Evolutionary conservation across 768 basidiomycete genomes (phyloP), one percentile per base, ranked within the genome.

Genomic region (Mycena capillaripes): DNA sequence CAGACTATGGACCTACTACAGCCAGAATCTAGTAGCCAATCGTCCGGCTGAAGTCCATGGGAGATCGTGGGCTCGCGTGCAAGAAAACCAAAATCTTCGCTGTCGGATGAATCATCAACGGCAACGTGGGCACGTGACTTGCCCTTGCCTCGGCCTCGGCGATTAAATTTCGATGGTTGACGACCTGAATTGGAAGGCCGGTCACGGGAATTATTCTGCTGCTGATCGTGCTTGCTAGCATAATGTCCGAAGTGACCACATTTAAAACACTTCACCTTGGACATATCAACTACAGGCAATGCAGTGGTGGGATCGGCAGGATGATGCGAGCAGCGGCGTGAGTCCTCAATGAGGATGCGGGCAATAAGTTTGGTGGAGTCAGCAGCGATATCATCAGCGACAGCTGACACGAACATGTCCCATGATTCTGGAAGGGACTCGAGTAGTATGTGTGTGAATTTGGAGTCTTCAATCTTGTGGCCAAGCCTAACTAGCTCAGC

Each of bases 381-480:
- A 30, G 71, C 52, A 19, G 76, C 58, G 16, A 68, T 70, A 9
- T 71, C 30, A 55, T 74, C 25, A 38, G 76, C 72, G 19, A 78
- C 67, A 16, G 75, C 34, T 3, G 70, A 72, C 14, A 80, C 79
- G 48, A 83, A 83, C 0, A 69, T 7, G 58, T 82, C 75, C 83
- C 83, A 84, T 19, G 81, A 76, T 12, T 81, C 76, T 21, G 81
- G 82, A 0, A 84, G 72, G 9, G 78, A 81, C 5, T 78, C 79
- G 19, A 82, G 77, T 9, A 84, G 56, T 0, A 77, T 78, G 53
- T 77, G 74, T 17, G 76, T 53, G 61, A 84, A 83, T 21, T 84
- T 79, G 19, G 72, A 44, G n/a, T 82, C 81, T 0, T 23, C 38
- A 25, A 85, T 69, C 34, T 36, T 36, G 34, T 36, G 34, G 12